Conservation (phyloP, 768 basidiomycete genomes). For the Pleurotus citrinopileatus region DNA sequence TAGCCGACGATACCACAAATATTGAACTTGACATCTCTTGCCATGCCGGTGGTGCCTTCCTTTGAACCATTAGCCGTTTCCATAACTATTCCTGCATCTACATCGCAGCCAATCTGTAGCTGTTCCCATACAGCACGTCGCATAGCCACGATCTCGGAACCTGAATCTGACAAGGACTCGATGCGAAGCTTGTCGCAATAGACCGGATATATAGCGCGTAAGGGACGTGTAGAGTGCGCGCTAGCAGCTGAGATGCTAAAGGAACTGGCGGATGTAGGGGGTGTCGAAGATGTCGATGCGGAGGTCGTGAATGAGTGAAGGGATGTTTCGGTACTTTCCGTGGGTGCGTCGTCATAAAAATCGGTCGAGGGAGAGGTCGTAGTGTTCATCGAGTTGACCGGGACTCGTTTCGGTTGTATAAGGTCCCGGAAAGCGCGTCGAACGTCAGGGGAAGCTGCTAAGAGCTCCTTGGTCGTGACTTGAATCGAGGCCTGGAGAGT, state of each 20-base stretch:
- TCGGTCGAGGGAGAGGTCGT: no score
- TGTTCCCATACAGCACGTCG: constrained; percentile 11
- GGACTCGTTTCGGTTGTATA: no score
- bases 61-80: constrained; percentile 23
- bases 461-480: background rate
- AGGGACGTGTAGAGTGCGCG: background rate
- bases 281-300: no score
- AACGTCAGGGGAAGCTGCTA: background rate
- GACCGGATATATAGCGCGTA: constrained; percentile 10
- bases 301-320: no score
- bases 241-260: no score
- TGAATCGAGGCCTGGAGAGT: background rate
- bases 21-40: constrained; percentile 22
- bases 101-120: constrained; percentile 15
- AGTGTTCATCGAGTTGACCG: no score
- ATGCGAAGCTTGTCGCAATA: constrained; percentile 15
- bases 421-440: background rate
- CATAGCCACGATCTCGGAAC: constrained; percentile 27
- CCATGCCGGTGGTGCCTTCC: constrained; percentile 22
- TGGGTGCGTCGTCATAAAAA: no score
- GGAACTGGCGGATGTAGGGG: no score
- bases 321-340: no score
- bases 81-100: constrained; percentile 20
- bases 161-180: constrained; percentile 22
- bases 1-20: constrained; percentile 1